Evolutionary conservation across 768 basidiomycete species (phyloP), one percentile per base, ranked within the genome.

Genomic region (Macrolepiota albuminosa): DNA sequence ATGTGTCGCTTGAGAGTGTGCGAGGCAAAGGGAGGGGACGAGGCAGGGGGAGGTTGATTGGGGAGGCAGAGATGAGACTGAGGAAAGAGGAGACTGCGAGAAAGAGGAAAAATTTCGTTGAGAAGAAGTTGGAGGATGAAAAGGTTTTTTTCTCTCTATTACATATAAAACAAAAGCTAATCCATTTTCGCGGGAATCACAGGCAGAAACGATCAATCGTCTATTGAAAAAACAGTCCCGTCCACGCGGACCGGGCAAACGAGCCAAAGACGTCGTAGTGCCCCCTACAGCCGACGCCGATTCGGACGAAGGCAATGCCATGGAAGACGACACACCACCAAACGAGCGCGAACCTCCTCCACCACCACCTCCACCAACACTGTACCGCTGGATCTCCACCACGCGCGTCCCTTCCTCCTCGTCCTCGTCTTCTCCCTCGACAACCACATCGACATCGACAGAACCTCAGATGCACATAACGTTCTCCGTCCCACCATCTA

Each of bases 151-250:
- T 45, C 14, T 50, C 18, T 39, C 8, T 53, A 56, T 14, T 24
- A 51, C 31, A 18, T 24, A 10, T 4, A n/a, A 1, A 43, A 43
- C 42, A 43, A 3, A 9, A 21, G 21, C n/a, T 43, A 10, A 43
- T 21, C 4, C 34, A 10, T 34, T 34, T 34, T 4, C 34, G 9
- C 9, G 34, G 34, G 1, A 40, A 24, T 9, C 36, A 26, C 64
- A 93, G 89, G 85, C 85, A 31, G 93, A 94, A 66, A 94, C 93
- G 0, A 93, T 95, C 70, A 93, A 93, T 65, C 87, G 93, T 33
- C 79, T 95, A 13, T 81, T 95, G 47, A 93, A 93, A 71, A 94
- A 93, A 71, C 91, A 91, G 67, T 85, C 87, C 18, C 82, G 87
- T 5, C 80, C 87, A 3, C 81, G 83, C 46, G 82, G 42, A 9